Base-by-base conservation (phyloP, 2,329 filamentous ascomycete genomes). In the Diaporthe citrichinensis region DNA sequence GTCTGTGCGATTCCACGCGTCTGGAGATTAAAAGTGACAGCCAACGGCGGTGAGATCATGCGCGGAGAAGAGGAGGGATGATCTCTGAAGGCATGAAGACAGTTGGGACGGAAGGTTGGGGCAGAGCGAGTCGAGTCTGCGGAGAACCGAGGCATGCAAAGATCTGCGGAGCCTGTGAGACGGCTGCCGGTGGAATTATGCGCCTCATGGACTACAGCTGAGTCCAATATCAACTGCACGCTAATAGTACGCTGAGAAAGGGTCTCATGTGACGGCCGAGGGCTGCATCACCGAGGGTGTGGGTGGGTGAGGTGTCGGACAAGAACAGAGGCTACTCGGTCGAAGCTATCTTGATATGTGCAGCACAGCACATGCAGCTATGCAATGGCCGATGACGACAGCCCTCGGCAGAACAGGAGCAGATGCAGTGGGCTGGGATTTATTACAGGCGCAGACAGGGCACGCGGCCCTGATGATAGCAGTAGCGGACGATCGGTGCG, bases 111-210 rank as follows among this genome's bases (percentile, higher is more conserved):
- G 53, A 71, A 36, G 55, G 28, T 34, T 61, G 28, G 41, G 31
- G 25, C 17, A 39, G 23, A 49, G 28, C 69, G 71, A 62, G 46
- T 62, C 57, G 71, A 61, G 34, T 17, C 31, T 61, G 57, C 57
- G 41, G 57, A 36, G 39, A 59, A 59, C 51, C 53, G 68, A 71
- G 53, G 68, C 53, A 58, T 36, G 25, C 53, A 31, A 15, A 41
- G 53, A 49, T 34, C 39, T 58, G 68, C 68, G 25, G 17, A 51
- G 67, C 49, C 49, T 71, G 41, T 55, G 55, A 59, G 68, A 44
- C 25, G 41, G n/a, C 20, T 25, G 23, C 51, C 23, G 39, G 41
- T 51, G 6, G 28, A 14, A 17, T 28, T 51, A 12, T 31, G 55
- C n/a, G 68, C 39, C 36, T 41, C 59, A 20, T 31, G n/a, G 53